Evolutionary conservation across 805 yeast species (phyloP).

Genomic region (Pichia phayaonensis): DNA sequence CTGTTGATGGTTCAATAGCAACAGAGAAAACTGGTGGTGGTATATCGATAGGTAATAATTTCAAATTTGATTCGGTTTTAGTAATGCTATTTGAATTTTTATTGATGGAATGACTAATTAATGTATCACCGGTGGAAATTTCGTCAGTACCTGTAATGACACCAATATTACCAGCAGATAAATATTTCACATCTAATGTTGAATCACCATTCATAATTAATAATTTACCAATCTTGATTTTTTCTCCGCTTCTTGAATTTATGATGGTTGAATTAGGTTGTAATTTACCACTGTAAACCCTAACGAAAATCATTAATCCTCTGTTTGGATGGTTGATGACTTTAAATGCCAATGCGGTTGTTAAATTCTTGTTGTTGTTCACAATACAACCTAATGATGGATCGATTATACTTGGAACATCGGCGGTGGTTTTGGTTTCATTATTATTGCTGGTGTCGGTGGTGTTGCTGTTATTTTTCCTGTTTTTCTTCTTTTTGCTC

Average conservation of each 20-base stretch:
- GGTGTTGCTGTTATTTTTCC: slow-evolving; percentile 10
- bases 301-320: slow-evolving; percentile 75
- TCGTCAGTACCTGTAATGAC: slow-evolving; percentile 72
- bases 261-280: slow-evolving; percentile 52
- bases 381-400: slow-evolving; percentile 42
- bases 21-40: slow-evolving; percentile 94
- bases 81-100: slow-evolving; percentile 30
- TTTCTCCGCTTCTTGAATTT: slow-evolving; percentile 64
- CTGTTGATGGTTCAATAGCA: slow-evolving; percentile 71
- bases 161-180: slow-evolving; percentile 81
- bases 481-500: slow-evolving; percentile 17
- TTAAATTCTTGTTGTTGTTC: slow-evolving; percentile 49
- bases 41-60: slow-evolving; percentile 65
- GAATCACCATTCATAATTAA: slow-evolving; percentile 83
- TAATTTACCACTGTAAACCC: slow-evolving; percentile 81
- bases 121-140: slow-evolving; percentile 85
- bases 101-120: slow-evolving; percentile 52
- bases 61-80: slow-evolving; percentile 36
- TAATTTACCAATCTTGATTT: slow-evolving; percentile 58
- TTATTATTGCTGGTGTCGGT: slow-evolving; percentile 3
- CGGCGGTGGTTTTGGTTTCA: slow-evolving; percentile 1
- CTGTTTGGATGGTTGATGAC: slow-evolving; percentile 79
- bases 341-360: slow-evolving; percentile 84
- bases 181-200: slow-evolving; percentile 59
- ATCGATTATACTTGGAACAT: slow-evolving; percentile 34